Conservation (phyloP, 140 eudicot species). For the Erigeron philadelphicus region DNA sequence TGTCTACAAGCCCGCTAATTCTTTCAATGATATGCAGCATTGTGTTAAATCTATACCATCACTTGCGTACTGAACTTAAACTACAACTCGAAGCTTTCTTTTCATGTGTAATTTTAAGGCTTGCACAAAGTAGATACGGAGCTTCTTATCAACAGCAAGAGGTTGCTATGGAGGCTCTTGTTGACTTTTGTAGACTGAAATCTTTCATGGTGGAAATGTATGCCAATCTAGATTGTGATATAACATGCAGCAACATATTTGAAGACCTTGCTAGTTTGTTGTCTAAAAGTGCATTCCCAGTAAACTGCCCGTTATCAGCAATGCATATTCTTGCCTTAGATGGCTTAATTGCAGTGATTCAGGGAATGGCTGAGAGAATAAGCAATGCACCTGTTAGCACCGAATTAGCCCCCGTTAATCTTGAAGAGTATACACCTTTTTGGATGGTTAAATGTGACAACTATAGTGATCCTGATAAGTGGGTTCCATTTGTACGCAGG, state of each 20-base stretch:
- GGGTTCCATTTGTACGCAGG: conserved; percentile 96
- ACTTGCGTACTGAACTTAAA: conserved; percentile 71
- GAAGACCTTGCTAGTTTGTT: conserved; percentile 94
- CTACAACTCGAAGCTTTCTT: conserved; percentile 90
- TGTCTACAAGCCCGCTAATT: conserved; percentile 76
- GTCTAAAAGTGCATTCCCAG: conserved; percentile 93
- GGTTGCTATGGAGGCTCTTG: conserved; percentile 98
- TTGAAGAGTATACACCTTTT: conserved; percentile 78
- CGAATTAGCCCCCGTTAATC: conserved; percentile 58
- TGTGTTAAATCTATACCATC: conserved; percentile 78
- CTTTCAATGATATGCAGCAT: conserved; percentile 89
- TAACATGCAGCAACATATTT: conserved; percentile 83
- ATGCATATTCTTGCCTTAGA: conserved; percentile 98
- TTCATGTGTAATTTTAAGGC: conserved; percentile 81
- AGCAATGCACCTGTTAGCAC: conserved; percentile 59
- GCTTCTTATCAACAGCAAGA: conserved; percentile 95
- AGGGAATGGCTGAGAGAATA: conserved; percentile 96
- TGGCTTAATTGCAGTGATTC: conserved; percentile 87
- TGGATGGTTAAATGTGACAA: conserved; percentile 94
- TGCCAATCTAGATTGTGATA: conserved; percentile 92
- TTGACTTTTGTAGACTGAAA: conserved; percentile 89
- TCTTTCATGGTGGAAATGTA: conserved; percentile 95
- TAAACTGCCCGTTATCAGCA: conserved; percentile 74
- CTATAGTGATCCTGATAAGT: conserved; percentile 65
- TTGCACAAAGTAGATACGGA: conserved; percentile 74